Evolutionary conservation across 768 basidiomycete species (phyloP).

Genomic region (Rhodotorula sphaerocarpa): DNA sequence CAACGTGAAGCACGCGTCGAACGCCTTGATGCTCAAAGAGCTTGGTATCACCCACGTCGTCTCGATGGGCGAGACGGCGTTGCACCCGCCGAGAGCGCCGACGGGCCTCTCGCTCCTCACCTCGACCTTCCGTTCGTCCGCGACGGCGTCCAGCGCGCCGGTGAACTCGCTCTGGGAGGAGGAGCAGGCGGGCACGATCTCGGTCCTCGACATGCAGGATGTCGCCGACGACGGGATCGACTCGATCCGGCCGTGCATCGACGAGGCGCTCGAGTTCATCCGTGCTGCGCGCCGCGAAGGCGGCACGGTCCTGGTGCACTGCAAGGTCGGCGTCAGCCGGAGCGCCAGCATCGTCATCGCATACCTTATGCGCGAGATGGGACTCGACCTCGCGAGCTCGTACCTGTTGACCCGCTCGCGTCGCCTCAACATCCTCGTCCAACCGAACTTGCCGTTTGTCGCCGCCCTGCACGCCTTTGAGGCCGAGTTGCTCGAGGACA

Average conservation of each 20-base stretch:
- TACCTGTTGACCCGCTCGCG: conserved; percentile 87
- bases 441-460: conserved; percentile 69
- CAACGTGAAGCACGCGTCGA: conserved; percentile 77
- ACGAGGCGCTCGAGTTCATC: conserved; percentile 86
- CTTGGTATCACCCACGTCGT: conserved; percentile 95
- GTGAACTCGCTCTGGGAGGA: conserved; percentile 70
- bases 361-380: conserved; percentile 87
- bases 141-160: neutral
- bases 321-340: conserved; percentile 95
- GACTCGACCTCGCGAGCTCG: conserved; percentile 77
- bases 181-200: conserved; percentile 78
- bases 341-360: conserved; percentile 94
- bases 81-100: conserved; percentile 58
- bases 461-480: conserved; percentile 95
- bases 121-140: conserved; percentile 18
- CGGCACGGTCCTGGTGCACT: conserved; percentile 88
- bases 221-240: conserved; percentile 81
- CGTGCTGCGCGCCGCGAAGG: conserved; percentile 71
- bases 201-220: conserved; percentile 74
- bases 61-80: conserved; percentile 88
- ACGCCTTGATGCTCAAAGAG: conserved; percentile 91
- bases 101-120: conserved; percentile 20
- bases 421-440: conserved; percentile 55
- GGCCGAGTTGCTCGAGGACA: conserved; percentile 58
- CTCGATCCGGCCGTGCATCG: conserved; percentile 78